Conservation (phyloP, 2,329 filamentous ascomycete genomes). For the Myriosclerotinia curreyana region DNA sequence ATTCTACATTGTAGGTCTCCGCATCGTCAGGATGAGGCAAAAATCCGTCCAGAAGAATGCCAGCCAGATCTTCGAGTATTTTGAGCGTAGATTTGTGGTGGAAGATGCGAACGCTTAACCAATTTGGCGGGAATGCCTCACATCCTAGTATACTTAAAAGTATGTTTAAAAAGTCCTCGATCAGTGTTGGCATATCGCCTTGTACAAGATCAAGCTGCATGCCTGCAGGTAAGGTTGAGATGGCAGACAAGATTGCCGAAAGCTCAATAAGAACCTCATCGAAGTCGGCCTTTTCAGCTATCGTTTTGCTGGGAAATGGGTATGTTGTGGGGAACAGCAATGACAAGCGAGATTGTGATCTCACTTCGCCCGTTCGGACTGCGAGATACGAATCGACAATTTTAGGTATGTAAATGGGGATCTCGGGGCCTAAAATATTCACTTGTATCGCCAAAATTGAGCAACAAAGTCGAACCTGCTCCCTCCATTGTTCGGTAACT, state of each 20-base stretch:
- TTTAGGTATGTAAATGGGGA: slow-evolving; percentile 86
- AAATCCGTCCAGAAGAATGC: slow-evolving; percentile 77
- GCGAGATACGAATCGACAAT: slow-evolving; percentile 85
- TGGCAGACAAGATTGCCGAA: slow-evolving; percentile 78
- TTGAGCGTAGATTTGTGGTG: slow-evolving; percentile 88
- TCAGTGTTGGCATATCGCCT: slow-evolving; percentile 68
- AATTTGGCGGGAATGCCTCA: slow-evolving; percentile 82
- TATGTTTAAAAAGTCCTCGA: slow-evolving; percentile 77
- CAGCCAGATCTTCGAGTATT: slow-evolving; percentile 76
- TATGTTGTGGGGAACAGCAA: slow-evolving; percentile 87
- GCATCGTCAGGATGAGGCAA: slow-evolving; percentile 90
- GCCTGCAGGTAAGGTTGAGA: slow-evolving; percentile 70
- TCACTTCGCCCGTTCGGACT: slow-evolving; percentile 57
- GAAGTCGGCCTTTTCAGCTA: slow-evolving; percentile 59
- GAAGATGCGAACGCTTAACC: slow-evolving; percentile 91
- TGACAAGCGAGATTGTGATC: slow-evolving; percentile 66
- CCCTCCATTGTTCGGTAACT: slow-evolving; percentile 81
- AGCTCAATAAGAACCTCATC: slow-evolving; percentile 89
- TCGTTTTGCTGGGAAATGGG: slow-evolving; percentile 75
- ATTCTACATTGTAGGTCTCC: slow-evolving; percentile 73
- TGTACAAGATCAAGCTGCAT: slow-evolving; percentile 74
- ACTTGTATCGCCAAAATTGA: slow-evolving; percentile 87
- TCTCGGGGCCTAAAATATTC: slow-evolving; percentile 72
- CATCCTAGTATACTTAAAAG: slow-evolving; percentile 86
- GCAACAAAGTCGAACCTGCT: slow-evolving; percentile 90